phyloP scores from a whole-genome alignment of 345 rosid species.

The Pugionium cornutum region DNA sequence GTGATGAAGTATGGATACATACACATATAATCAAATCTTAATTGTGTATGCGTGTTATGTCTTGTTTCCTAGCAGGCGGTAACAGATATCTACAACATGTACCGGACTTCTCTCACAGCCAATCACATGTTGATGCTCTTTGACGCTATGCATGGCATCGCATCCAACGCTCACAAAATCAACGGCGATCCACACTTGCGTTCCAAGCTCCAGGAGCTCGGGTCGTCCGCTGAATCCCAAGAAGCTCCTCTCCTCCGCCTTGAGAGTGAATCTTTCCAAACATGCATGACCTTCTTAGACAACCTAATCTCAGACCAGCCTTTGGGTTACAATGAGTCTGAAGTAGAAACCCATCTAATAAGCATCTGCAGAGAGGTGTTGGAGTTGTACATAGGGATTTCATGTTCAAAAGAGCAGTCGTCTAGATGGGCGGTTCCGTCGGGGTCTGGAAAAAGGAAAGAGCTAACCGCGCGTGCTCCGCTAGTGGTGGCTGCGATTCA shows the following conservation, averaged over 20 bases:
- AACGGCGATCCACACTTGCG: slow-evolving; percentile 54
- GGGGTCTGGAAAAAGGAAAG: slow-evolving; percentile 78
- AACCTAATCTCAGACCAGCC: slow-evolving; percentile 69
- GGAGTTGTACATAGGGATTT: slow-evolving; percentile 59
- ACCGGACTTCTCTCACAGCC: slow-evolving; percentile 59
- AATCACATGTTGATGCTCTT: slow-evolving; percentile 62
- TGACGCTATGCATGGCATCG: slow-evolving; percentile 70
- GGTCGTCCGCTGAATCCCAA: slow-evolving; percentile 75
- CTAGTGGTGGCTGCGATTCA: slow-evolving; percentile 74
- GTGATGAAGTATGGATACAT: slow-evolving; percentile 1
- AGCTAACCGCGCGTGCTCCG: slow-evolving; percentile 78
- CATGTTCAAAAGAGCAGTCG: slow-evolving; percentile 49
- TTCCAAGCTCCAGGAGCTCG: slow-evolving; percentile 68
- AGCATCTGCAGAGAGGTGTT: slow-evolving; percentile 67
- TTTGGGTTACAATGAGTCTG: slow-evolving; percentile 49
- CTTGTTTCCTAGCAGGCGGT: slow-evolving; percentile 60
- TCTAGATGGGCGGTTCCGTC: slow-evolving; percentile 61
- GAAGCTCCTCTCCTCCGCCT: slow-evolving; percentile 82
- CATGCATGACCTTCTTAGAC: slow-evolving; percentile 76
- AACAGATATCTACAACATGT: slow-evolving; percentile 80
- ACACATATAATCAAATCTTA: neutral
- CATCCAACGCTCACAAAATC: slow-evolving; percentile 68
- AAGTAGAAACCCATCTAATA: slow-evolving; percentile 63
- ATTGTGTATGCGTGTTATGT: slow-evolving; percentile 11
- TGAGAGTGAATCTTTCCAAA: slow-evolving; percentile 83